phyloP scores from a whole-genome alignment of 208 protist species.

The Leishmania turanica region DNA sequence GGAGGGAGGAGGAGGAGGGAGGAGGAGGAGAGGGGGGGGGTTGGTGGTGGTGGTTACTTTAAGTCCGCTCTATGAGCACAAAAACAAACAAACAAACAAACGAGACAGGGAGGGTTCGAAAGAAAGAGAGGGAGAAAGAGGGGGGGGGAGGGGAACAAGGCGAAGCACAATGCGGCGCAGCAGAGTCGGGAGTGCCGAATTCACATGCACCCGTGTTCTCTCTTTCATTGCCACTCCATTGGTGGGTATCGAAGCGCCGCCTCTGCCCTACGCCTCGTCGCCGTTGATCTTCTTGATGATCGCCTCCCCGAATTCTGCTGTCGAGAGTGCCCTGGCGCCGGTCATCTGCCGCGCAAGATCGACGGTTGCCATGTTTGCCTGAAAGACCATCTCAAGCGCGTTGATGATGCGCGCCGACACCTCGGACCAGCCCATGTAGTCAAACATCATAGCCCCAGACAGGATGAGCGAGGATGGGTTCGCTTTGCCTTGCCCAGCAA shows the following conservation, averaged over 20 bases:
- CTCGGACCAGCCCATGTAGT: conserved; percentile 55
- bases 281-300: conserved; percentile 35
- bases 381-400: conserved; percentile 45
- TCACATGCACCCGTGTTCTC: neutral
- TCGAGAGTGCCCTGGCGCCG: conserved; percentile 34
- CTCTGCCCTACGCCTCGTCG: neutral
- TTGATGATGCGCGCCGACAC: conserved; percentile 34
- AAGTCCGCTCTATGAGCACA: neutral
- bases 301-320: conserved; percentile 33
- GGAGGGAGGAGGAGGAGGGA: neutral
- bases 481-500: conserved; percentile 43
- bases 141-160: neutral
- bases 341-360: conserved; percentile 45
- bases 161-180: neutral
- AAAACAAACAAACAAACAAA: neutral
- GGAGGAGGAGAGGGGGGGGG: too few species aligned
- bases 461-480: conserved; percentile 57
- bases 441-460: conserved; percentile 50
- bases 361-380: conserved; percentile 35
- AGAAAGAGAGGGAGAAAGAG: neutral
- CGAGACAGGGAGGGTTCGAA: neutral
- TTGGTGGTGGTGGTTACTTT: too few species aligned
- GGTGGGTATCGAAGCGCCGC: too few species aligned
- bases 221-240: neutral
- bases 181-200: neutral